These are phyloP conservation scores for Pichia pseudocactophila DNA, from an alignment of 805 yeast species.

Conservation along the genomic window DNA sequence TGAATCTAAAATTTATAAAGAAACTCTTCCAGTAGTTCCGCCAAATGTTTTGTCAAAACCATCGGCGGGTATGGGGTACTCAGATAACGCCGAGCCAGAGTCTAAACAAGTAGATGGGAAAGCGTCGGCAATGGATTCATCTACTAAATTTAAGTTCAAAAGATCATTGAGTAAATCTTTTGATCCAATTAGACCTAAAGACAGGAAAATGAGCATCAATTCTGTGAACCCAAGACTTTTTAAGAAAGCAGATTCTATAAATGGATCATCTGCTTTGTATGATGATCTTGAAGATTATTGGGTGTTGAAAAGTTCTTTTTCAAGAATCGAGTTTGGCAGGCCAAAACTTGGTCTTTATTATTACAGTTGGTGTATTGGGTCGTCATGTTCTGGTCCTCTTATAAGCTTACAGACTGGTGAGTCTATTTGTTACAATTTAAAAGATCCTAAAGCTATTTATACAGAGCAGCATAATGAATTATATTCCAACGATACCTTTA, in stretches of 20 bases:
- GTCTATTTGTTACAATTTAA: constrained; percentile 27
- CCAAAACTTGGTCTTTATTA: constrained; percentile 46
- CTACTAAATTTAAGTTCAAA: background rate
- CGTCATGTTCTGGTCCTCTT: constrained; percentile 30
- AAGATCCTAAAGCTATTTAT: constrained; percentile 10
- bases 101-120: background rate
- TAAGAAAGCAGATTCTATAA: background rate
- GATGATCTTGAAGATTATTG: constrained; percentile 29
- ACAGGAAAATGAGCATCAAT: background rate
- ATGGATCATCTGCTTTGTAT: constrained; percentile 23
- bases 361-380: constrained; percentile 49
- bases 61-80: constrained; percentile 13
- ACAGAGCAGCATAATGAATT: constrained; percentile 22
- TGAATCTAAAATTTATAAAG: constrained; percentile 10
- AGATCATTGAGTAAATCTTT: background rate
- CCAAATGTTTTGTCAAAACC: constrained; percentile 1
- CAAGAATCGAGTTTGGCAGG: constrained; percentile 36
- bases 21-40: background rate
- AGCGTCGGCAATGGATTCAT: background rate
- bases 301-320: constrained; percentile 25
- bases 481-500: constrained; percentile 24
- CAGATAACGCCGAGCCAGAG: constrained; percentile 1
- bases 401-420: constrained; percentile 25
- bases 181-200: background rate
- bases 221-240: background rate